Base-by-base conservation (phyloP, 2,329 filamentous ascomycete species). In the Raffaelea arxii region DNA sequence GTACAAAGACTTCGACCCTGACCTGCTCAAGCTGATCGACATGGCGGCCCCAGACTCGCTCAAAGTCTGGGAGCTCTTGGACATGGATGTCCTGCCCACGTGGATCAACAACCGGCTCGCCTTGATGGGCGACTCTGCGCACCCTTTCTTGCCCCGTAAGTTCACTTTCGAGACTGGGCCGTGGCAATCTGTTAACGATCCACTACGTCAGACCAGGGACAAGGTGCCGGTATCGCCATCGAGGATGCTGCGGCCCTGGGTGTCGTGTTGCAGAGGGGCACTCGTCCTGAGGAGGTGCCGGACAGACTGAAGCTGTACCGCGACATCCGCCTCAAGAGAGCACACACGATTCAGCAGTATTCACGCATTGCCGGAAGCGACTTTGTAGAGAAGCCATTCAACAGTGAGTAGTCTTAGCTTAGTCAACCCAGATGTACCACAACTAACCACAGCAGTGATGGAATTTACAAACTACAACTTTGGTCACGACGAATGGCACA, bases 41-140 rank as follows among this genome's bases (percentile, higher is more conserved):
- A 70, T 71, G 52, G 70, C 63, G 0, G 66, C 72, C n/a, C 59
- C 65, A 0, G 56, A 63, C 0, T 64, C 63, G 1, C 55, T 80
- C 19, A 78, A 74, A 46, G 62, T 78, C 1, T 83, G 77, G 78
- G 71, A 69, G 21, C 59, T 83, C 2, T 57, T 80, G 4, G 82
- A 86, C 51, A 82, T 83, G 75, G 70, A 75, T 4, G 62, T 68
- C 1, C 59, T 85, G 16, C 68, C 72, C 0, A 67, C 62, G 0
- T 86, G 78, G 74, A 64, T 67, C 0, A 69, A 73, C 3, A 73
- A 62, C 1, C 69, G 65, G 5, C 57, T 84, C 18, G 78, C 70
- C 1, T 59, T 84, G 0, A 59, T 86, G 0, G 82, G 82, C 0
- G 82, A 86, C 56, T 79, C 82, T 0, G 82, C 79, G 0, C 82